A percentile compares a stretch with the other conserved stretches of the same genome.
phyloP scores from a whole-genome alignment of 495 filamentous ascomycete species.

The Xylaria longipes region DNA sequence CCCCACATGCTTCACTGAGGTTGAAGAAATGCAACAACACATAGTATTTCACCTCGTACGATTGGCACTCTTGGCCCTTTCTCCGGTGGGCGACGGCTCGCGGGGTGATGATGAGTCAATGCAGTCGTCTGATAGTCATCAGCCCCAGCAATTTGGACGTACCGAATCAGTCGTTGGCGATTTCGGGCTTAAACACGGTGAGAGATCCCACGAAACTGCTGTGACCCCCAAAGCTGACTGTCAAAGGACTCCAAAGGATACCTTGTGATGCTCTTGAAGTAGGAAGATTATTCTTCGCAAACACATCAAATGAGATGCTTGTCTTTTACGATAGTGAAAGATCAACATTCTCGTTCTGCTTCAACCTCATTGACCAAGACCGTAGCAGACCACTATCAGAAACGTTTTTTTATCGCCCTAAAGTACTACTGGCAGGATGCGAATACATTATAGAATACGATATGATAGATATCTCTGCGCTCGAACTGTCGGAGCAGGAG shows the following conservation, averaged over 20 bases:
- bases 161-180: neutral
- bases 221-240: neutral
- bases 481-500: neutral
- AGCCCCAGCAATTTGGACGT: neutral
- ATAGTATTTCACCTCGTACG: neutral
- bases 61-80: neutral
- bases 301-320: neutral
- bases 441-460: neutral
- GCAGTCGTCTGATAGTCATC: neutral
- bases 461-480: neutral
- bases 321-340: neutral
- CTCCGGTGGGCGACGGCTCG: neutral
- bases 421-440: neutral
- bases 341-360: neutral
- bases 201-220: neutral
- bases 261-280: neutral
- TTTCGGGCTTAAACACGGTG: neutral
- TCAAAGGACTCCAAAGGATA: neutral
- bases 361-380: neutral
- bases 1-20: slow-evolving; percentile 12
- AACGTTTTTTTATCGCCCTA: neutral
- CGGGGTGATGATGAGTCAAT: neutral
- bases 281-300: neutral
- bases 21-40: neutral
- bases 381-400: neutral